These are phyloP conservation scores for Kuraishia piskuri DNA, from an alignment of 805 yeast species.

Conservation along the genomic window DNA sequence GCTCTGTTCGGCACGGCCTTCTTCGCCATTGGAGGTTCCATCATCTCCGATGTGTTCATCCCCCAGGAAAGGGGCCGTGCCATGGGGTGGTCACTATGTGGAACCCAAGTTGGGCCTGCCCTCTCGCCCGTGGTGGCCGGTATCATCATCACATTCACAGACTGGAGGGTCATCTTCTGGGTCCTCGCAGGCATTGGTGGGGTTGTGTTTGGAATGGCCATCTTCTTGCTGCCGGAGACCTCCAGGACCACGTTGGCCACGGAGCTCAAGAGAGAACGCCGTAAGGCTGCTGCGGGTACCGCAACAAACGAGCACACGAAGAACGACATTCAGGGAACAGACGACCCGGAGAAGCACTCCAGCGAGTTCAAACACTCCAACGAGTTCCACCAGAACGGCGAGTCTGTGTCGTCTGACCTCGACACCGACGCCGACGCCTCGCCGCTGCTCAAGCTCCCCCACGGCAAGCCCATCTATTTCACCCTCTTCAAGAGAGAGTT, in stretches of 20 bases:
- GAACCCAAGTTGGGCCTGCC: constrained; percentile 47
- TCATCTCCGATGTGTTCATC: constrained; percentile 40
- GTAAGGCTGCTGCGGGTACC: too few relatives aligned
- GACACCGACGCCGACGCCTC: too few relatives aligned
- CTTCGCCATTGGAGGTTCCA: constrained; percentile 43
- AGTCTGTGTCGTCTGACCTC: too few relatives aligned
- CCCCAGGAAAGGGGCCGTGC: constrained; percentile 45
- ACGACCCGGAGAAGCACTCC: neutral
- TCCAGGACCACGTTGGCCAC: constrained; percentile 6
- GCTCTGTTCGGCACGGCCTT: constrained; percentile 49
- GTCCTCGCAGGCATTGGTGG: constrained; percentile 34
- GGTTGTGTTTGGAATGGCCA: constrained; percentile 22
- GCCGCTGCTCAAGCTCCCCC: too few relatives aligned
- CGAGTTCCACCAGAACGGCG: constrained; percentile 14
- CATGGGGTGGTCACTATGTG: constrained; percentile 38
- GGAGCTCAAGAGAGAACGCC: neutral
- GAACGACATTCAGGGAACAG: too few relatives aligned
- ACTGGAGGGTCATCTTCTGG: constrained; percentile 48
- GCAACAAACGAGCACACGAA: too few relatives aligned
- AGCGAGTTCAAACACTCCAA: constrained; percentile 19
- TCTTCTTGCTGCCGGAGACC: constrained; percentile 40
- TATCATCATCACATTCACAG: constrained; percentile 36
- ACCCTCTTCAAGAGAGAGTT: constrained; percentile 17
- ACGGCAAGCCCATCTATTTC: too few relatives aligned
- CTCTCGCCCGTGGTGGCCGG: constrained; percentile 48